These are phyloP conservation scores for Verticillium nubilum DNA, from an alignment of 2,329 filamentous ascomycete species.

Conservation along the genomic window DNA sequence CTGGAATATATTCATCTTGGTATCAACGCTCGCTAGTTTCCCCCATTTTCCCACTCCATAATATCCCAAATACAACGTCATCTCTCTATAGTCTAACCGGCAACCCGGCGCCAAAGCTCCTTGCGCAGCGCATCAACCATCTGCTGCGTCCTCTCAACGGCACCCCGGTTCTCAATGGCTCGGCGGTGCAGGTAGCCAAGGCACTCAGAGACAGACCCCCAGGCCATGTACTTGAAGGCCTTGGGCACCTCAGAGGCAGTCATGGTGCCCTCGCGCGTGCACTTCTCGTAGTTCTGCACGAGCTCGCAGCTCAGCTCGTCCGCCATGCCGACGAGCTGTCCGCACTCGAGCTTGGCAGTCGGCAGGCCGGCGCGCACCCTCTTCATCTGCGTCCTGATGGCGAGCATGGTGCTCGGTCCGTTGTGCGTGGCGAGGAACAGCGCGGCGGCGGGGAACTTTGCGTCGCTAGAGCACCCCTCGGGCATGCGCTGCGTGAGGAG, in stretches of 20 bases:
- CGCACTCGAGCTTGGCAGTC: slow-evolving; percentile 36
- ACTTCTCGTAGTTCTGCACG: slow-evolving; percentile 28
- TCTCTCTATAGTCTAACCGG: slow-evolving; percentile 8
- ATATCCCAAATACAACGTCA: background rate
- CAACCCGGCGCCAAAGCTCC: slow-evolving; percentile 19
- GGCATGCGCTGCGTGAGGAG: background rate
- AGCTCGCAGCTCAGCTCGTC: slow-evolving; percentile 49
- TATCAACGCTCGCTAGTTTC: background rate
- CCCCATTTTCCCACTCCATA: background rate
- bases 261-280: slow-evolving; percentile 12
- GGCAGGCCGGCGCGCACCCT: slow-evolving; percentile 27
- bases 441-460: slow-evolving; percentile 36
- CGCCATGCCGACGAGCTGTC: slow-evolving; percentile 53
- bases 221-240: slow-evolving; percentile 34
- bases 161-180: slow-evolving; percentile 30
- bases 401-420: slow-evolving; percentile 30
- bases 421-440: slow-evolving; percentile 52
- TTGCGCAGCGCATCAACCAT: slow-evolving; percentile 21
- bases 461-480: slow-evolving; percentile 24
- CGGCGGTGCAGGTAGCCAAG: slow-evolving; percentile 29
- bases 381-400: slow-evolving; percentile 36
- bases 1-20: background rate
- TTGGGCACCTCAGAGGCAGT: slow-evolving; percentile 8
- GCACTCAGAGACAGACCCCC: slow-evolving; percentile 32
- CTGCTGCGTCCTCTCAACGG: slow-evolving; percentile 16